Base-by-base conservation (phyloP, 1,284 basidiomycete species). In the Naganishia albida region DNA sequence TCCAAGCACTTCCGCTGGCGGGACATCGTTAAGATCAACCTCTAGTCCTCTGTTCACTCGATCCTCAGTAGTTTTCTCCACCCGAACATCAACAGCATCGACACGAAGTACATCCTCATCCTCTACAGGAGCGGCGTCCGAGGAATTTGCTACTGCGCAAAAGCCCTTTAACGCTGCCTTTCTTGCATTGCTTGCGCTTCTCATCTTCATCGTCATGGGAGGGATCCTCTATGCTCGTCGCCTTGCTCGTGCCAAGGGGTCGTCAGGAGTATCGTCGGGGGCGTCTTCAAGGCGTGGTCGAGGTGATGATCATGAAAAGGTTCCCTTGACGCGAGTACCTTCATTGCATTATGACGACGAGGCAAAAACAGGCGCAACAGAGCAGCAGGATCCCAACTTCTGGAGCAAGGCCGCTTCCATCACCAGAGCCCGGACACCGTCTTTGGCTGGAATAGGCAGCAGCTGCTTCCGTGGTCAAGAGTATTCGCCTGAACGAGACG, bases 191-290 rank as follows among this genome's bases (percentile, higher is more conserved):
- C 56, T 60, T 28, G 56, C 12, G 26, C 38, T 50, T 23, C 56
- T 60, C 30, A n/a, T 48, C 34, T n/a, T 60, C 7, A n/a, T 60
- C 20, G 48, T 60, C 26, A 7, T 50, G 16, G 56, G 44, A 39
- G 46, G 20, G 18, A 48, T 48, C 18, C 34, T 60, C 23, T 60
- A 30, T 39, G 56, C 30, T 23, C 40, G 40, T 40, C 39, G 20
- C 23, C 20, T 28, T 13, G 53, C 50, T 30, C 10, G 40, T 15
- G 53, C 53, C 23, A 52, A 34, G 34, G 25, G 30, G 50, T 26
- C 18, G 12, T 20, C 34, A 20, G 34, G 23, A 44, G 42, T 39
- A 43, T 42, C 53, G n/a, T 13, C 56, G 16, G 46, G 26, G 25
- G 30, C 30, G 8, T 38, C 44, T 18, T 49, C 30, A 13, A 28